Evolutionary conservation across 2,329 filamentous ascomycete genomes (phyloP).

Genomic region (Stromatinia cepivora): DNA sequence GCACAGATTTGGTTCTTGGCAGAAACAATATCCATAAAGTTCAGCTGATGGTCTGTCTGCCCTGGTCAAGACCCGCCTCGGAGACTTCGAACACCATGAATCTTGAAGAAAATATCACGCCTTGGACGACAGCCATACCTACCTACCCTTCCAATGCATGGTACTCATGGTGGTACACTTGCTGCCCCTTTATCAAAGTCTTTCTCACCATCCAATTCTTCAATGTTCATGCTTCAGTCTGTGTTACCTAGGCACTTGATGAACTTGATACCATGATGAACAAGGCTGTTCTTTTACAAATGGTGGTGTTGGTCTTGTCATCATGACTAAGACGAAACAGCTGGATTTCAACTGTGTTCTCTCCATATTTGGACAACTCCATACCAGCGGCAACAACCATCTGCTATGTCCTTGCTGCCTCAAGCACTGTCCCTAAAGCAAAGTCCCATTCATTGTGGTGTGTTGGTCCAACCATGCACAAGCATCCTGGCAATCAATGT

Average conservation of each 20-base stretch:
- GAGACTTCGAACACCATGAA: not conserved
- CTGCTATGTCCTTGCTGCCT: not conserved
- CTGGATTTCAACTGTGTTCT: not conserved
- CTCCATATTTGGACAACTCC: too few species aligned
- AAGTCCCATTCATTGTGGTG: slow-evolving; percentile 74
- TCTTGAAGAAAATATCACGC: not conserved
- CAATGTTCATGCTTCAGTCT: not conserved
- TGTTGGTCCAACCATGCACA: slow-evolving; percentile 80
- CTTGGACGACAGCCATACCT: too few species aligned
- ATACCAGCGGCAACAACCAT: not conserved
- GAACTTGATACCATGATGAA: not conserved
- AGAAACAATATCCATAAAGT: not conserved
- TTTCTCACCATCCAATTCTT: not conserved
- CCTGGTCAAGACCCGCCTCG: too few species aligned
- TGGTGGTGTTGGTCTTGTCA: not conserved
- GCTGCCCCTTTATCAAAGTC: not conserved
- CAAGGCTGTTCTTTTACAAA: not conserved
- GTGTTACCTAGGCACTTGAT: too few species aligned
- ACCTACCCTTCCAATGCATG: not conserved
- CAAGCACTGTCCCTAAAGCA: not conserved
- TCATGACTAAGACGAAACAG: too few species aligned
- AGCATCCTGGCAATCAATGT: slow-evolving; percentile 74
- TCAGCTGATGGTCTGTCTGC: not conserved
- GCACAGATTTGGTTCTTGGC: not conserved
- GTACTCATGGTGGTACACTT: not conserved